phyloP scores from a whole-genome alignment of 345 rosid genomes.

The Excoecaria agallocha region DNA sequence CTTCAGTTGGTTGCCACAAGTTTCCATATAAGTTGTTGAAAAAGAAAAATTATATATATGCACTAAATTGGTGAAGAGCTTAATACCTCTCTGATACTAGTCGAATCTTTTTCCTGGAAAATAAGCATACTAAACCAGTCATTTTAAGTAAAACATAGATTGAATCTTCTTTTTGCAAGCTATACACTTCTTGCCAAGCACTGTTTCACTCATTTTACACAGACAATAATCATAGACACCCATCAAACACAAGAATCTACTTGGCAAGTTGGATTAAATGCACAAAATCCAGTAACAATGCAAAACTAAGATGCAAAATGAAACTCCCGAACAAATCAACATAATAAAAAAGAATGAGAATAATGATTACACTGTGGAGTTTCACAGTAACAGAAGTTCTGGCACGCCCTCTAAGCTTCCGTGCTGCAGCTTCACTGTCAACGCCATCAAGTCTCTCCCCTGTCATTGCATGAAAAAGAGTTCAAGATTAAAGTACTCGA shows the following conservation, averaged over 20 bases:
- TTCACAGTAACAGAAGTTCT: conserved; percentile 79
- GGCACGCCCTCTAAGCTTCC: conserved; percentile 76
- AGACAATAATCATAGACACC: not conserved
- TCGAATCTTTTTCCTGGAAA: conserved; percentile 44
- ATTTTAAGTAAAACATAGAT: not conserved
- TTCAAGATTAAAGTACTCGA: not conserved
- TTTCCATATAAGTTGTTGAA: conserved; percentile 7
- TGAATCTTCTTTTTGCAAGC: not conserved
- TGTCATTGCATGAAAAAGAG: conserved; percentile 28
- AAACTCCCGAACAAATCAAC: not conserved
- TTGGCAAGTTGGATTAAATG: not conserved
- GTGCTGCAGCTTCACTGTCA: conserved; percentile 79
- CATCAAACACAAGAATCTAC: not conserved
- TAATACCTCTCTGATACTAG: conserved; percentile 57
- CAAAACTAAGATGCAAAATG: not conserved
- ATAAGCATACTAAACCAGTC: conserved; percentile 6
- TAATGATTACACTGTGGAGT: conserved; percentile 52
- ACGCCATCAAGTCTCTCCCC: conserved; percentile 71
- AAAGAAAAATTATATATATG: not conserved
- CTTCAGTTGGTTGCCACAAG: conserved; percentile 38
- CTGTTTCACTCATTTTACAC: not conserved
- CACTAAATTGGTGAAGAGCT: not conserved
- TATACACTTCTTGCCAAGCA: no score
- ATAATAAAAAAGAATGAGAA: conserved; percentile 5
- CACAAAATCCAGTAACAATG: not conserved